Base-by-base conservation (phyloP, 768 basidiomycete genomes). In the Amanita pseudoporphyria region DNA sequence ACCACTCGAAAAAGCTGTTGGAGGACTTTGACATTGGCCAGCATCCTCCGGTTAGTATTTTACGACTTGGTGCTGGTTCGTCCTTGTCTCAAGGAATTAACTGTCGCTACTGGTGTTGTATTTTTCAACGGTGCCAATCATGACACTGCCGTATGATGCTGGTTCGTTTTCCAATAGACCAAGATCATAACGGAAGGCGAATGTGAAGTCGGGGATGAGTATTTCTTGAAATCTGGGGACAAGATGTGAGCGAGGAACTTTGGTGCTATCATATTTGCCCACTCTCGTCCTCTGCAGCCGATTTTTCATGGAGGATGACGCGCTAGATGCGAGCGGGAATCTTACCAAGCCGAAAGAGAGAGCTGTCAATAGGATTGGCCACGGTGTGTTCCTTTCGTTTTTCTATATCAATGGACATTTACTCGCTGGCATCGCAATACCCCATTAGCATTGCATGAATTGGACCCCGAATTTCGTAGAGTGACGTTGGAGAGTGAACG, bases 351-450 rank as follows among this genome's bases (percentile, higher is more conserved):
- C 79, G 49, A 88, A 88, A 62, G 70, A 81, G 41, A 79, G 77
- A 58, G 81, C 90, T 1, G 87, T 98, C 22, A 99, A 99, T 67
- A 99, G 98, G 77, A 92, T 94, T 53, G 87, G 90, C 1, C 89
- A 92, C 61, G 90, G 89, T 88, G 57, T 49, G 68, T 19, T 10
- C 26, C 14, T 35, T 41, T 19, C 22, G 42, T 21, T 14, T 37
- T 35, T n/a, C n/a, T n/a, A n/a, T n/a, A n/a, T n/a, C n/a, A n/a
- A n/a, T n/a, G n/a, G n/a, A 49, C 30, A 13, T 37, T 40, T 31
- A 10, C 52, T 9, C 24, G 40, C 16, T 21, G 45, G 16, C 45
- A 28, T 33, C 26, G 43, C 28, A 16, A 13, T 18, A 24, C 42
- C 13, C 7, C 7, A 28, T 43, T 51, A 91, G 93, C 78, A 2